phyloP scores from a whole-genome alignment of 2,329 filamentous ascomycete genomes.

The Neofusicoccum laricinum region DNA sequence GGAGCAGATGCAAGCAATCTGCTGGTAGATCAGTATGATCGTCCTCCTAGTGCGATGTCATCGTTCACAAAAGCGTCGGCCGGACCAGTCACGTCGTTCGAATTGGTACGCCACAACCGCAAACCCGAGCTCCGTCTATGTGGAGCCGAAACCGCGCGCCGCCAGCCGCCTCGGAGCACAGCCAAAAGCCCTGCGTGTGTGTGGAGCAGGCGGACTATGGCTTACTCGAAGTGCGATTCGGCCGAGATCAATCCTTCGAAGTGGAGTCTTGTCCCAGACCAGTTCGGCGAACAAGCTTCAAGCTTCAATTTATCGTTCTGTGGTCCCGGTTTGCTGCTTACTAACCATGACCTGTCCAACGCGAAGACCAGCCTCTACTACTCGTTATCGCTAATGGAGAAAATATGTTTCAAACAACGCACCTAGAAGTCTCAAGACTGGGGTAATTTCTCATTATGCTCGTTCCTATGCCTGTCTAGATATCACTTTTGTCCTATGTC shows the following conservation, averaged over 20 bases:
- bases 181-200: neutral
- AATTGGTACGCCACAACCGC: neutral
- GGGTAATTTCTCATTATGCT: neutral
- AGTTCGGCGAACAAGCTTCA: neutral
- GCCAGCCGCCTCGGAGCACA: neutral
- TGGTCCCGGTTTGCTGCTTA: neutral
- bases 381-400: no score
- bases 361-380: no score
- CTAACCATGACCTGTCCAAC: no score
- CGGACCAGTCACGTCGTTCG: neutral
- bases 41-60: no score
- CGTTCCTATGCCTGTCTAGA: neutral
- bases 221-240: neutral
- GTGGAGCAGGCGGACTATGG: neutral
- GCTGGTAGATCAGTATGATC: no score
- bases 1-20: no score
- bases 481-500: slow-evolving; percentile 3
- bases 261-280: neutral
- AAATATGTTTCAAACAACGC: neutral
- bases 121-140: neutral
- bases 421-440: neutral
- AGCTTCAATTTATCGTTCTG: neutral
- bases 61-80: no score
- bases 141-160: slow-evolving; percentile 1
- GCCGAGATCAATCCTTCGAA: neutral